Conservation (phyloP, 768 basidiomycete species). For the Auricularia auricula-judae region DNA sequence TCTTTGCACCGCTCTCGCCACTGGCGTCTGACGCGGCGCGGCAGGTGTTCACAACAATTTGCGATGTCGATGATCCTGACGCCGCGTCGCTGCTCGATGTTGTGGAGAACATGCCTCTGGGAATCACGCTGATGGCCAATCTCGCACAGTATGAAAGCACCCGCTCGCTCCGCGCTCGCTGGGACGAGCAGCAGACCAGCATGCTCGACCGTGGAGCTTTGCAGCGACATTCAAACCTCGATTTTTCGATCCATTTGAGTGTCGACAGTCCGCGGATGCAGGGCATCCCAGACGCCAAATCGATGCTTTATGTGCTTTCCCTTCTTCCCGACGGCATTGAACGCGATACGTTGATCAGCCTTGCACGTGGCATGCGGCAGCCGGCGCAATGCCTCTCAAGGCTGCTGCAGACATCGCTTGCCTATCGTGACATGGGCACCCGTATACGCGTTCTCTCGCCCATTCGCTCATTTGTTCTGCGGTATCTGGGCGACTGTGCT, state of each 20-base stretch:
- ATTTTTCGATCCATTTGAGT: constrained; percentile 21
- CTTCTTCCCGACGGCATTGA: constrained; percentile 20
- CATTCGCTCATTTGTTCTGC: constrained; percentile 13
- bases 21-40: constrained; percentile 10
- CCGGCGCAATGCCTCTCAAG: constrained; percentile 10
- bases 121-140: constrained; percentile 14
- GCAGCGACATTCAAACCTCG: constrained; percentile 18
- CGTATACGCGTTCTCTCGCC: constrained; percentile 14
- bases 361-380: neutral
- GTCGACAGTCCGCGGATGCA: constrained; percentile 19
- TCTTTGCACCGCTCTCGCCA: neutral
- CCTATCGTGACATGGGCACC: constrained; percentile 11
- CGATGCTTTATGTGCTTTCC: constrained; percentile 18
- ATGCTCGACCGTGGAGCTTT: constrained; percentile 10
- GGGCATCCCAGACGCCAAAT: constrained; percentile 15
- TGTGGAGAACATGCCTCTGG: constrained; percentile 14
- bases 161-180: constrained; percentile 10
- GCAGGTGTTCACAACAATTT: constrained; percentile 14
- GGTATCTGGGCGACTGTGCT: neutral
- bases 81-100: constrained; percentile 11
- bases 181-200: constrained; percentile 14
- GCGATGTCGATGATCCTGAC: constrained; percentile 13
- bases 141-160: constrained; percentile 11
- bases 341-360: neutral
- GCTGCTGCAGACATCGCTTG: constrained; percentile 12